Evolutionary conservation across 352 stramenopile species (phyloP).

Genomic region (Phytophthora syringae): DNA sequence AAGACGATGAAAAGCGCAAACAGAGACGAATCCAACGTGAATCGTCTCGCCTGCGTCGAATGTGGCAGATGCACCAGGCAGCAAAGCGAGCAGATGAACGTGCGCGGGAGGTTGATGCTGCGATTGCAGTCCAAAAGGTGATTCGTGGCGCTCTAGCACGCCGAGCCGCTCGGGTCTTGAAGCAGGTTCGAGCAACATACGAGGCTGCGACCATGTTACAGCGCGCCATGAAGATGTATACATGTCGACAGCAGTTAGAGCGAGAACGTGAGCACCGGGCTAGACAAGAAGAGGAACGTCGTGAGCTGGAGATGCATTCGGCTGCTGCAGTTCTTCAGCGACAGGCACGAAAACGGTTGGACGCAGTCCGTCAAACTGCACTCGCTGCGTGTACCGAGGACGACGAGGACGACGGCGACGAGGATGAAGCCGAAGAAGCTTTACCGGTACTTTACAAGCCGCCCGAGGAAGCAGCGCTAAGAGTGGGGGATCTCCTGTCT

Average conservation of each 20-base stretch:
- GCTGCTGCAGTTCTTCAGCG: conserved; percentile 58
- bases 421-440: conserved; percentile 1
- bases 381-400: conserved; percentile 23
- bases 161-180: conserved; percentile 7
- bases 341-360: conserved; percentile 41
- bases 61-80: conserved; percentile 57
- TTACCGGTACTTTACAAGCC: neutral
- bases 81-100: conserved; percentile 54
- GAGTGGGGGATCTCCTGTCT: neutral
- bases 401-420: conserved; percentile 26
- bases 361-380: conserved; percentile 17
- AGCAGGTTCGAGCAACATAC: conserved; percentile 24
- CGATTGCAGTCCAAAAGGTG: conserved; percentile 47
- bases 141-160: conserved; percentile 47
- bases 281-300: conserved; percentile 33
- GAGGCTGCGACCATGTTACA: conserved; percentile 44
- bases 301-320: conserved; percentile 39
- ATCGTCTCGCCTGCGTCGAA: conserved; percentile 43
- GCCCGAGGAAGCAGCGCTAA: neutral
- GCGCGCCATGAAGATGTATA: conserved; percentile 39
- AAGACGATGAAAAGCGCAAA: conserved; percentile 48
- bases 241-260: conserved; percentile 28
- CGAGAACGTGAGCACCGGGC: conserved; percentile 28
- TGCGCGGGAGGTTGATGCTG: conserved; percentile 45
- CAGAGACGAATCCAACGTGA: conserved; percentile 51